phyloP scores from a whole-genome alignment of 371 early-diverging fungal genomes.

The Fennellomyces sp. region DNA sequence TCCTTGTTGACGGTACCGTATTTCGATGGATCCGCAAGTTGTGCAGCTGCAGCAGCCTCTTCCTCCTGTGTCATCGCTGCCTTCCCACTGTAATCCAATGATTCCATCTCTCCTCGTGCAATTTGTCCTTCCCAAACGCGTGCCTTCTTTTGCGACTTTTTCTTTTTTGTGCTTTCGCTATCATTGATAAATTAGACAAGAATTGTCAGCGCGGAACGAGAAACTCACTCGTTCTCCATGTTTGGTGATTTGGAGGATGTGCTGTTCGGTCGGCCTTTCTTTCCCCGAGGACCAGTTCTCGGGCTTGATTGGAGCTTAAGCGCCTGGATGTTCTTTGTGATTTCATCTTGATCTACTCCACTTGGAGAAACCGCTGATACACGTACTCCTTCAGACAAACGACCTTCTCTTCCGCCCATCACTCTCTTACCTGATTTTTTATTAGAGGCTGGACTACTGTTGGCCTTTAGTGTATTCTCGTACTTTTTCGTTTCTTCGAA shows the following conservation, averaged over 20 bases:
- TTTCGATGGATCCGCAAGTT: slow-evolving; percentile 62
- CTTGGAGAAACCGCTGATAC: background rate
- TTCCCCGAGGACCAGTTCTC: slow-evolving; percentile 31
- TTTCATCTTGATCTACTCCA: slow-evolving; percentile 63
- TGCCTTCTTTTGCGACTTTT: slow-evolving; percentile 55
- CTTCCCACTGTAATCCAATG: slow-evolving; percentile 68
- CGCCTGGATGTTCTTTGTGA: slow-evolving; percentile 60
- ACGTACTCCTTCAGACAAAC: background rate
- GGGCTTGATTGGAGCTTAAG: slow-evolving; percentile 43
- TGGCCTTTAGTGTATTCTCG: slow-evolving; percentile 67
- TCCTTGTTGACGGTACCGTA: slow-evolving; percentile 64
- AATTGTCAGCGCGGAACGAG: no score
- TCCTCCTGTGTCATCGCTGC: slow-evolving; percentile 28
- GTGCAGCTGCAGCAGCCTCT: slow-evolving; percentile 34
- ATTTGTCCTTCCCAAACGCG: slow-evolving; percentile 71
- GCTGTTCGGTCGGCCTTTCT: slow-evolving; percentile 34
- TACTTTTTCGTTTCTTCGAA: slow-evolving; percentile 88
- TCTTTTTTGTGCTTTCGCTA: slow-evolving; percentile 33
- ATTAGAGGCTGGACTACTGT: slow-evolving; percentile 44
- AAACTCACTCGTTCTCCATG: slow-evolving; percentile 23
- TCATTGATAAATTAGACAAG: no score
- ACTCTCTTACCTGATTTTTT: slow-evolving; percentile 46
- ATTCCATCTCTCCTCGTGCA: slow-evolving; percentile 66
- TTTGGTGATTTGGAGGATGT: slow-evolving; percentile 42
- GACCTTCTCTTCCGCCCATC: background rate